phyloP scores from a whole-genome alignment of 495 filamentous ascomycete species.

The Trichocladium antarcticum region DNA sequence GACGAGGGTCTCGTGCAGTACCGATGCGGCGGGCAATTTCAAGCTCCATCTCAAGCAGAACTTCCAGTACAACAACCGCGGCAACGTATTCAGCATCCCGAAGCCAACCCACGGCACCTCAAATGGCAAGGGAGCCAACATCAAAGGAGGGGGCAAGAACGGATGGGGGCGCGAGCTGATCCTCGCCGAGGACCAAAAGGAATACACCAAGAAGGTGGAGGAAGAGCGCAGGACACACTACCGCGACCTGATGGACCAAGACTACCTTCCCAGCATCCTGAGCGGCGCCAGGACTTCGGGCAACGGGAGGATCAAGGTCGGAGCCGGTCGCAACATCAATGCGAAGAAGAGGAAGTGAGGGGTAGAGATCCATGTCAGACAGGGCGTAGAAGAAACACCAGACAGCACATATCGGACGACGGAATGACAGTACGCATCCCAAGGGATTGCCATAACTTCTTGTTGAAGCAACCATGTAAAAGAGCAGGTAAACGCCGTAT shows the following conservation, averaged over 20 bases:
- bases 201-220: slow-evolving; percentile 57
- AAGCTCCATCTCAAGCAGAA: slow-evolving; percentile 84
- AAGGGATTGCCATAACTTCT: neutral
- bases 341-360: slow-evolving; percentile 46
- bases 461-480: neutral
- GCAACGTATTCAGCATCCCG: slow-evolving; percentile 79
- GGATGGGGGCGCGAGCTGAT: slow-evolving; percentile 76
- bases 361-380: neutral
- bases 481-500: slow-evolving; percentile 4
- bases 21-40: slow-evolving; percentile 68
- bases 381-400: neutral
- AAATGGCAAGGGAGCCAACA: slow-evolving; percentile 54
- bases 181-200: slow-evolving; percentile 91
- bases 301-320: slow-evolving; percentile 62
- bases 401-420: neutral
- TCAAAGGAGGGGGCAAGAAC: slow-evolving; percentile 68
- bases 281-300: slow-evolving; percentile 59
- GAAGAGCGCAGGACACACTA: slow-evolving; percentile 55
- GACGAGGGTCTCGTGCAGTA: slow-evolving; percentile 75
- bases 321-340: slow-evolving; percentile 80
- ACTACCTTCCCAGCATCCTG: slow-evolving; percentile 79
- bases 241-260: slow-evolving; percentile 85
- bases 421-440: too few relatives aligned
- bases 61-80: slow-evolving; percentile 90
- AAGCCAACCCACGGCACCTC: slow-evolving; percentile 75